Evolutionary conservation across 129 eudicot genomes (phyloP).

Genomic region (Silybum marianum): DNA sequence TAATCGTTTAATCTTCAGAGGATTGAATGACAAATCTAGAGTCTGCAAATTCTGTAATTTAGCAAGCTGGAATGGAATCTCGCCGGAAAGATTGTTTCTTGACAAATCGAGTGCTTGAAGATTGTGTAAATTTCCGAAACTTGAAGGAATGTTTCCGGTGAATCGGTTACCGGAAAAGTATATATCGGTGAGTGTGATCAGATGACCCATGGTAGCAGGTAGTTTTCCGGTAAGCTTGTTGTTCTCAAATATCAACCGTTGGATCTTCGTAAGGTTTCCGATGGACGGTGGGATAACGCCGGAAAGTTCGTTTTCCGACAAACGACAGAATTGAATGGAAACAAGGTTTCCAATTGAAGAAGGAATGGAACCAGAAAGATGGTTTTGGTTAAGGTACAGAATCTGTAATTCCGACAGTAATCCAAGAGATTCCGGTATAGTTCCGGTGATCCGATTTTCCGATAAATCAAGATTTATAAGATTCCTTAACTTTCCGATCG

Average conservation of each 20-base stretch:
- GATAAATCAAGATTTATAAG: conserved; percentile 60
- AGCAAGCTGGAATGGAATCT: conserved; percentile 49
- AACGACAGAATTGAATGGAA: conserved; percentile 50
- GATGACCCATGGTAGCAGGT: conserved; percentile 64
- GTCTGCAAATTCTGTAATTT: conserved; percentile 52
- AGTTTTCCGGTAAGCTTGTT: conserved; percentile 65
- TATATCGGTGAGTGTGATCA: conserved; percentile 48
- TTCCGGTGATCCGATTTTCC: conserved; percentile 51
- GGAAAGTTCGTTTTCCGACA: conserved; percentile 55
- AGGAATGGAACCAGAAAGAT: conserved; percentile 65
- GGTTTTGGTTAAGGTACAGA: conserved; percentile 59
- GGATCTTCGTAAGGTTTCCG: conserved; percentile 52
- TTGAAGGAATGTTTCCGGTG: conserved; percentile 65
- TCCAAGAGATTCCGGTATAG: conserved; percentile 63
- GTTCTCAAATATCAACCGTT: conserved; percentile 66
- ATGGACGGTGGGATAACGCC: conserved; percentile 62
- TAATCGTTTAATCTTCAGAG: conserved; percentile 40
- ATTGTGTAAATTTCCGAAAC: conserved; percentile 49
- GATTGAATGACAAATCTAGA: conserved; percentile 63
- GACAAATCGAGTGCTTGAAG: conserved; percentile 66
- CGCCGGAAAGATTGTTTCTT: conserved; percentile 56
- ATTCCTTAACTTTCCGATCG: conserved; percentile 52
- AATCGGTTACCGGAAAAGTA: conserved; percentile 62
- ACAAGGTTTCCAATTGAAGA: conserved; percentile 46
- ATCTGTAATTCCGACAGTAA: conserved; percentile 42